These are phyloP conservation scores for Cyberlindnera xishuangbannaensis DNA, from an alignment of 805 yeast species.

Conservation along the genomic window DNA sequence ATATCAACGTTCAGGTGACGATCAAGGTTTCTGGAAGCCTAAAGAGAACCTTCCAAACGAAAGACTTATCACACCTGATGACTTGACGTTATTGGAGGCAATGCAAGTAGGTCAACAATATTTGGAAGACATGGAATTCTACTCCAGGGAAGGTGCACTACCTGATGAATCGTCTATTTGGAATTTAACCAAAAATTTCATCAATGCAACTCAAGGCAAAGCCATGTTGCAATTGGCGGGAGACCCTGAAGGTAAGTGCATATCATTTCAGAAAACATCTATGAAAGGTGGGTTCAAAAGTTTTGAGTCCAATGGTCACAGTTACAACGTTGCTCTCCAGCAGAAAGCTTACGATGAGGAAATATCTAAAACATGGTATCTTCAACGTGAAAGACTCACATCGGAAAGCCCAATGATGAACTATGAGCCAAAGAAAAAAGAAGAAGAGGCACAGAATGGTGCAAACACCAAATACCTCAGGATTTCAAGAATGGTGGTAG, in stretches of 20 bases:
- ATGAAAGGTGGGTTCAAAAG: slow-evolving; percentile 86
- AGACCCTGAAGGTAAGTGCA: slow-evolving; percentile 88
- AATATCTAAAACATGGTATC: slow-evolving; percentile 82
- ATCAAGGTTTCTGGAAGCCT: slow-evolving; percentile 92
- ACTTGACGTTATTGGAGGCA: slow-evolving; percentile 75
- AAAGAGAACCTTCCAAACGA: slow-evolving; percentile 69
- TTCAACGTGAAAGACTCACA: slow-evolving; percentile 61
- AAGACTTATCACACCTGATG: slow-evolving; percentile 89
- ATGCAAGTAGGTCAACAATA: slow-evolving; percentile 93
- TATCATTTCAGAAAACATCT: slow-evolving; percentile 81
- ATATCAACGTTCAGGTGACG: slow-evolving; percentile 88
- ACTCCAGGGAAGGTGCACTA: slow-evolving; percentile 40
- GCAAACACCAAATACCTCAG: slow-evolving; percentile 36
- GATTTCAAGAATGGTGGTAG: slow-evolving; percentile 76
- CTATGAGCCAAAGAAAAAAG: slow-evolving; percentile 28
- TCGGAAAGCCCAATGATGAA: slow-evolving; percentile 18
- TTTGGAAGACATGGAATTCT: slow-evolving; percentile 72
- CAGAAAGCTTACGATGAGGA: slow-evolving; percentile 92
- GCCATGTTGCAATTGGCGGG: slow-evolving; percentile 96
- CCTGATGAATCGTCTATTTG: slow-evolving; percentile 90
- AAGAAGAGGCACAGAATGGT: slow-evolving; percentile 5
- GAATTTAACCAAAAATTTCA: slow-evolving; percentile 88
- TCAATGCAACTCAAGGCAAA: slow-evolving; percentile 91
- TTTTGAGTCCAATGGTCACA: slow-evolving; percentile 52
- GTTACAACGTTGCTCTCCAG: slow-evolving; percentile 76